phyloP scores from a whole-genome alignment of 2,329 filamentous ascomycete genomes.

The Ploettnerulaceae sp. region DNA sequence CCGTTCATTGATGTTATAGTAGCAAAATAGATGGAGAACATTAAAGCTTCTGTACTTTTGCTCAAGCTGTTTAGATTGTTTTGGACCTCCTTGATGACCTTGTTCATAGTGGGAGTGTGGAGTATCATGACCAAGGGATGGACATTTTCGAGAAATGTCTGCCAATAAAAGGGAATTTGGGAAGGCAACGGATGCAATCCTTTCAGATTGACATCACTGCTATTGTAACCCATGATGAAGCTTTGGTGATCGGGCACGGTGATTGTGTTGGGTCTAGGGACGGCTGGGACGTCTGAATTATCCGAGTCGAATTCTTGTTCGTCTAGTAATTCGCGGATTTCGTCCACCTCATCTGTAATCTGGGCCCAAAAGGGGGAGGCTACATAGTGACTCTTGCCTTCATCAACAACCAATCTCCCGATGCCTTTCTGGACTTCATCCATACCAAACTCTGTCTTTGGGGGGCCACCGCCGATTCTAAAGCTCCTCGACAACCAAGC shows the following conservation, averaged over 20 bases:
- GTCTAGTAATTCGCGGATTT: conserved; percentile 32
- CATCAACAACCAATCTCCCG: conserved; percentile 65
- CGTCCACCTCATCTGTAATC: conserved; percentile 59
- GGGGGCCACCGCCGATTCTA: conserved; percentile 26
- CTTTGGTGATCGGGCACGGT: conserved; percentile 64
- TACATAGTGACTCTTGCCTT: conserved; percentile 65
- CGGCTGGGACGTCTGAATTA: conserved; percentile 25
- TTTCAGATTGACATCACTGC: conserved; percentile 61
- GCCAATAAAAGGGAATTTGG: conserved; percentile 64
- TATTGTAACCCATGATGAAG: conserved; percentile 70
- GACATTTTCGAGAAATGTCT: conserved; percentile 67
- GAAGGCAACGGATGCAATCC: conserved; percentile 60
- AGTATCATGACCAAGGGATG: conserved; percentile 68
- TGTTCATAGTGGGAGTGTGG: conserved; percentile 62
- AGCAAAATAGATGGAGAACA: conserved; percentile 54
- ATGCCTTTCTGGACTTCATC: conserved; percentile 46
- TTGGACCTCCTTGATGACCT: conserved; percentile 55
- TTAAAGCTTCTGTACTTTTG: conserved; percentile 40
- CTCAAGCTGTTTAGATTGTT: conserved; percentile 53
- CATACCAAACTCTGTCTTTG: conserved; percentile 27
- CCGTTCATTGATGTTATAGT: conserved; percentile 41
- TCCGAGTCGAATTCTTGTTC: conserved; percentile 30
- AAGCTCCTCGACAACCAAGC: conserved; percentile 26
- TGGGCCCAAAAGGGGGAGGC: conserved; percentile 73
- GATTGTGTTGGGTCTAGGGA: conserved; percentile 42